Base-by-base conservation (phyloP, 768 basidiomycete genomes). In the Lyophyllum shimeji region DNA sequence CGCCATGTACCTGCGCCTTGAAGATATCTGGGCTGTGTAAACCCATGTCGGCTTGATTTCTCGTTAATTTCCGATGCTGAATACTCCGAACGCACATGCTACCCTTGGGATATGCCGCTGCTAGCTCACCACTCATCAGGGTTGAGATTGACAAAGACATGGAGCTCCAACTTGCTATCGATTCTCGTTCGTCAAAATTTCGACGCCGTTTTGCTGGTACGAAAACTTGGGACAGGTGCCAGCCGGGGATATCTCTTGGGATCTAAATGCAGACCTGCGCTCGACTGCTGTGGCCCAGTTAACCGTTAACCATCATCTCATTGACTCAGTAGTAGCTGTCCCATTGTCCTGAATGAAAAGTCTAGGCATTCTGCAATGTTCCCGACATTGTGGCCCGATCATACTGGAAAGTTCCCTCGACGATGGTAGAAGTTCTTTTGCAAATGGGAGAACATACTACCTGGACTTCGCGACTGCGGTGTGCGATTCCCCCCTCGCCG, bases 341-440 rank as follows among this genome's bases (percentile, higher is more conserved):
- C 53, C 33, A 54, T 47, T 54, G 53, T 54, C 40, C 34, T 39
- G 20, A 25, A 40, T 7, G n/a, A 18, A 31, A 21, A 52, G 37
- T 15, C 25, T 24, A 29, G 29, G 45, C 12, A 39, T 24, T n/a
- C 31, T 17, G 40, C 4, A 52, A 29, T 8, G 27, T 31, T 31
- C 39, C 33, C n/a, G 17, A 46, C 7, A 47, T 29, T 37, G 23
- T 33, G 20, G 27, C 7, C 45, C 27, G 46, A n/a, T 43, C 47
- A 17, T n/a, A 31, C n/a, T 33, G 3, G 18, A n/a, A 44, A 23
- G 18, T 33, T 18, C 39, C 23, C 40, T 54, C 33, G 44, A 55
- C 27, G 21, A 37, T 55, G 44, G 47, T 24, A 15, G 42, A 37
- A 13, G 34, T 37, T 37, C 34, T 13, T 17, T 37, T 37, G 34